These are phyloP conservation scores for Colletotrichum tamarilloi DNA, from an alignment of 2,329 filamentous ascomycete genomes.

Conservation along the genomic window DNA sequence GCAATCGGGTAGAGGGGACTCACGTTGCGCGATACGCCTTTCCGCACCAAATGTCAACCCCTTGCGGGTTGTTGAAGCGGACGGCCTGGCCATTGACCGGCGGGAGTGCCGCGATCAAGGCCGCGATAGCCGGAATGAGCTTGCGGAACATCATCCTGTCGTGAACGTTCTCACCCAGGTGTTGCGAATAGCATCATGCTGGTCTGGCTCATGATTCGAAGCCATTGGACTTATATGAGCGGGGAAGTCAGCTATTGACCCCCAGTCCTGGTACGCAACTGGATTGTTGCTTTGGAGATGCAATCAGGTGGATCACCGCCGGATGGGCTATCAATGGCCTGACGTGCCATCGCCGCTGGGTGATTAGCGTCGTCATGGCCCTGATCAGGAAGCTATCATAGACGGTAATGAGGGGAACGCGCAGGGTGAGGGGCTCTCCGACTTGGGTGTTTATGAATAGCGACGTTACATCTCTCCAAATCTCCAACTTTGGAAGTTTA, in stretches of 20 bases:
- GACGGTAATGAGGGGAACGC: neutral
- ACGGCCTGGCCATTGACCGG: constrained; percentile 9
- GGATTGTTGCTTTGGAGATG: constrained; percentile 13
- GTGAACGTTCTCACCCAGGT: neutral
- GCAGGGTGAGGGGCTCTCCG: neutral
- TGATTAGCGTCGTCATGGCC: neutral
- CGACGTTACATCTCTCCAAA: constrained; percentile 31
- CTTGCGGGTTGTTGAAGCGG: constrained; percentile 28
- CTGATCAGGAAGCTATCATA: neutral
- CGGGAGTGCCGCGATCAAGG: neutral
- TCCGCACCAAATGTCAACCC: constrained; percentile 34
- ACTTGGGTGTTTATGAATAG: neutral
- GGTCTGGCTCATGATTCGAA: too few relatives aligned
- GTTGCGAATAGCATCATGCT: neutral
- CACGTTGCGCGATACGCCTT: constrained; percentile 29
- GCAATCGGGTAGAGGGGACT: neutral
- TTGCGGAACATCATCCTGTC: neutral
- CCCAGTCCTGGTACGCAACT: neutral
- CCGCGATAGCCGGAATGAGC: neutral
- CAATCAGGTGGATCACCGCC: neutral
- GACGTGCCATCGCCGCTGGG: neutral
- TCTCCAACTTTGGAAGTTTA: neutral
- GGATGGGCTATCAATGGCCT: neutral
- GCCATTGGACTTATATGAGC: constrained; percentile 16
- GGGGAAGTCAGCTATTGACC: neutral